Percentiles rank a stretch among this genome's conserved stretches.
Conservation (phyloP, 805 yeast species). For the Myxozyma nipponensis region DNA sequence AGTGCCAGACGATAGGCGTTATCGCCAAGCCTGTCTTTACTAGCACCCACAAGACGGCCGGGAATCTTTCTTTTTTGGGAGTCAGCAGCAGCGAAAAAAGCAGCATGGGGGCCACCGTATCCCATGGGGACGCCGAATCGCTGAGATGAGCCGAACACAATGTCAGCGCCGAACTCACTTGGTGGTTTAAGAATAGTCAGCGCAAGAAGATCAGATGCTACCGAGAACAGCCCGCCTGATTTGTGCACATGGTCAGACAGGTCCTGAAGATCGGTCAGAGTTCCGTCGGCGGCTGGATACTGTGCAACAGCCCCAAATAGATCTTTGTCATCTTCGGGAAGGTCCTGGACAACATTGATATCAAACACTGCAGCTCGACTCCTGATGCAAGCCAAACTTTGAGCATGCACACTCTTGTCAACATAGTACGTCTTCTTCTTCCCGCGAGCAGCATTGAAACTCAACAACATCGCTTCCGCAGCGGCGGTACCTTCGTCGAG, state of each 20-base stretch:
- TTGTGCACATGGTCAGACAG: constrained; percentile 65
- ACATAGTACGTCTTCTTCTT: constrained; percentile 68
- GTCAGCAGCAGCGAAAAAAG: constrained; percentile 85
- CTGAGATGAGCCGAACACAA: constrained; percentile 88
- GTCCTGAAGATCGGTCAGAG: constrained; percentile 49
- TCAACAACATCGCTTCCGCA: constrained; percentile 90
- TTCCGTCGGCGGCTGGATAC: constrained; percentile 87
- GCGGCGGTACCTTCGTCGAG: constrained; percentile 98
- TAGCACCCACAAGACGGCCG: constrained; percentile 90
- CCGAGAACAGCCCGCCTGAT: constrained; percentile 70
- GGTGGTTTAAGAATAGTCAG: constrained; percentile 84
- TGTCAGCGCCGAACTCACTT: constrained; percentile 80
- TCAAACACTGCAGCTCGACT: constrained; percentile 75
- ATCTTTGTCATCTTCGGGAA: constrained; percentile 42
- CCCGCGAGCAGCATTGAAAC: constrained; percentile 62
- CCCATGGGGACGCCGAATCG: constrained; percentile 98
- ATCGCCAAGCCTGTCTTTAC: constrained; percentile 86
- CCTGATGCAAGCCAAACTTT: constrained; percentile 72
- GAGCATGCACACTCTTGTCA: constrained; percentile 75
- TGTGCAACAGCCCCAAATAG: constrained; percentile 83
- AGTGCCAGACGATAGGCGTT: constrained; percentile 88
- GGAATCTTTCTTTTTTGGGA: constrained; percentile 88
- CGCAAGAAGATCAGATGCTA: constrained; percentile 90
- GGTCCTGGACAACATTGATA: constrained; percentile 57
- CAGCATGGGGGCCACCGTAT: constrained; percentile 98